A percentile compares a stretch with the other conserved stretches of the same genome.
Evolutionary conservation across 805 yeast genomes (phyloP).

Genomic region (Candida rishiriensis): DNA sequence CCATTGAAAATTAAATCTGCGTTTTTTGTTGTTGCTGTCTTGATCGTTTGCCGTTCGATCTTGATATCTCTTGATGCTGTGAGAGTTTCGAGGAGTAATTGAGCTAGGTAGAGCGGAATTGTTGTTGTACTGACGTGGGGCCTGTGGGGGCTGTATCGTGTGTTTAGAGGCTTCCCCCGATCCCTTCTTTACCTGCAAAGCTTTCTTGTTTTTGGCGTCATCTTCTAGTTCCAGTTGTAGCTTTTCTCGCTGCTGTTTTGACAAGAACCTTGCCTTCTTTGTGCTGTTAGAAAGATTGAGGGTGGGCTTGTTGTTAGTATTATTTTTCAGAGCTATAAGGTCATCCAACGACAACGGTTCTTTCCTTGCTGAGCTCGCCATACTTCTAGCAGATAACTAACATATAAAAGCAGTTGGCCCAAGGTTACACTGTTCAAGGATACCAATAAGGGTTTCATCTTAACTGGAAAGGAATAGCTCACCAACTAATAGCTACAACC

Average conservation of each 20-base stretch:
- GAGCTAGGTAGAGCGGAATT: background rate
- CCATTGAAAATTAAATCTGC: slow-evolving; percentile 68
- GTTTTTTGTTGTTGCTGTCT: slow-evolving; percentile 8
- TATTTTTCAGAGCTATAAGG: slow-evolving; percentile 25
- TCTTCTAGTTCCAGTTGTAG: slow-evolving; percentile 20
- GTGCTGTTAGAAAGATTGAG: slow-evolving; percentile 22
- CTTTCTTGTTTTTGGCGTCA: slow-evolving; percentile 1
- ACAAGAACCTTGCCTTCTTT: slow-evolving; percentile 32
- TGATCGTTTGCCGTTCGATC: background rate
- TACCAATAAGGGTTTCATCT: too few relatives aligned
- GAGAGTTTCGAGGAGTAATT: background rate
- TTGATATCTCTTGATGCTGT: background rate
- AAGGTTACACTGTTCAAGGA: too few relatives aligned
- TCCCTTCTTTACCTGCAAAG: slow-evolving; percentile 5
- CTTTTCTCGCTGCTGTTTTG: slow-evolving; percentile 41
- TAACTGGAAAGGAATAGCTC: too few relatives aligned
- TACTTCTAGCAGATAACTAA: background rate
- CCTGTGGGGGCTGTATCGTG: background rate
- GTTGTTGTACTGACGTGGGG: background rate
- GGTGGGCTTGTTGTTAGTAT: slow-evolving; percentile 7
- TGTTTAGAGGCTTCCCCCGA: background rate
- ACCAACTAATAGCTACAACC: too few relatives aligned
- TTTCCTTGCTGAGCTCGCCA: slow-evolving; percentile 2
- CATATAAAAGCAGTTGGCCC: too few relatives aligned
- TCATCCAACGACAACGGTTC: slow-evolving; percentile 36